Base-by-base conservation (phyloP, 371 early-diverging fungal genomes). In the Syncephalastrum racemosum region DNA sequence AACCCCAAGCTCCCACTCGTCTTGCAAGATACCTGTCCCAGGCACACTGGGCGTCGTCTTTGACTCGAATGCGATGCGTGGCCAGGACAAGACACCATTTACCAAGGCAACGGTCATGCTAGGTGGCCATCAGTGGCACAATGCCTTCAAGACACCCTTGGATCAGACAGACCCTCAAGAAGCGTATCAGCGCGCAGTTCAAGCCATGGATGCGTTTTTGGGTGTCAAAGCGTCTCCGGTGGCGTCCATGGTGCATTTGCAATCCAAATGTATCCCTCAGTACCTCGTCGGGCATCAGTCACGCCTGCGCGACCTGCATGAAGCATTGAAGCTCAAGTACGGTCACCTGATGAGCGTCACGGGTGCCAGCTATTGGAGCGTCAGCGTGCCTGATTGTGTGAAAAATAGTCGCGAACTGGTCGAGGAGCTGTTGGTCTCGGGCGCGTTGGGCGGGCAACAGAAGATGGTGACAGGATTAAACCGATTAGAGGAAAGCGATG, bases 101-200 rank as follows among this genome's bases (percentile, higher is more conserved):
- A 72, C 86, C 18, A 85, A 91, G 27, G 53, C 94, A 12, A 96
- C 96, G 0, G 93, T 87, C 24, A 96, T 97, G 97, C 79, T 96
- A 46, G 97, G 97, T 53, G 97, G 96, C 1, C 82, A 89, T 51
- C 73, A 78, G 53, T 95, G 92, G 78, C 51, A 73, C 4, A 69
- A 81, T 23, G 66, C 73, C 4, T 80, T 80, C 54, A 46, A 59
- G 1, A 50, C 50, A 2, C 56, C 73, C 2, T 63, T 71, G 5
- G 64, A 64, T 2, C 53, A 64, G 39, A 31, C 69, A 1, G 73
- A 74, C 50, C 71, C 72, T 25, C 43, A 66, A 0, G 58, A 58
- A 1, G 77, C 69, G 1, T 56, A 60, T 39, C 27, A 45, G 1
- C 20, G 56, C 15, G 69, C 80, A 7, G 23, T 64, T 10, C 66